These are phyloP conservation scores for Coniella vitis DNA, from an alignment of 2,329 filamentous ascomycete genomes.

Conservation along the genomic window DNA sequence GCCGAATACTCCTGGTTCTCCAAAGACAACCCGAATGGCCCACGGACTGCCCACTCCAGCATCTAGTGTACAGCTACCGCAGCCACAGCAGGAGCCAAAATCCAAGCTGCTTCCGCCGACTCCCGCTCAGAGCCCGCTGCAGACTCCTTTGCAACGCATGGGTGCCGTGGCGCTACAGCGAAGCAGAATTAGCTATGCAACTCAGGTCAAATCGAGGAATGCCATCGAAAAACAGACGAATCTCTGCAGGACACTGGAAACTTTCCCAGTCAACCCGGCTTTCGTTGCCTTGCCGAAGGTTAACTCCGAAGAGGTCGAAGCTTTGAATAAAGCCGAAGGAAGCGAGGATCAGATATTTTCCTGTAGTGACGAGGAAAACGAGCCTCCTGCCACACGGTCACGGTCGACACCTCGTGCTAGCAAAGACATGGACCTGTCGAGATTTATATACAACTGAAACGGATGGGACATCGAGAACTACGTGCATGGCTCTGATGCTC, in stretches of 20 bases:
- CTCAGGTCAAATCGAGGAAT: constrained; percentile 19
- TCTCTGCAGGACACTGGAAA: constrained; percentile 24
- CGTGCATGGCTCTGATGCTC: too few species aligned
- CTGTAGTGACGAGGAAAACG: constrained; percentile 44
- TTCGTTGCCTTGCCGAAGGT: constrained; percentile 50
- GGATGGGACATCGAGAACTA: not conserved
- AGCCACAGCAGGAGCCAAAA: constrained; percentile 1
- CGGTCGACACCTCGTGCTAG: not conserved
- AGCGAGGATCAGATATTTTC: constrained; percentile 53
- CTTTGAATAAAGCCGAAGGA: constrained; percentile 39
- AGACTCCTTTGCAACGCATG: constrained; percentile 48
- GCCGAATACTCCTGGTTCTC: constrained; percentile 18
- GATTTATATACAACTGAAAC: constrained; percentile 35
- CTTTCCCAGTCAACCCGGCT: constrained; percentile 43
- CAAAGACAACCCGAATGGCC: constrained; percentile 23
- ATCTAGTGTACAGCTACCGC: constrained; percentile 19
- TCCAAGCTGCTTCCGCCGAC: constrained; percentile 5
- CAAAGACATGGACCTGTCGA: constrained; percentile 39
- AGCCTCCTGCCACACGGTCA: constrained; percentile 17
- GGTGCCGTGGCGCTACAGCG: constrained; percentile 38
- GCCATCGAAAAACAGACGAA: constrained; percentile 19
- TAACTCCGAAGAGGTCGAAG: constrained; percentile 45
- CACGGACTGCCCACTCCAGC: constrained; percentile 36
- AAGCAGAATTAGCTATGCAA: constrained; percentile 21
- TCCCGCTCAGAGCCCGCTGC: constrained; percentile 17